These are phyloP conservation scores for Stramenopiles sp. DNA, from an alignment of 352 stramenopile species.

Conservation along the genomic window DNA sequence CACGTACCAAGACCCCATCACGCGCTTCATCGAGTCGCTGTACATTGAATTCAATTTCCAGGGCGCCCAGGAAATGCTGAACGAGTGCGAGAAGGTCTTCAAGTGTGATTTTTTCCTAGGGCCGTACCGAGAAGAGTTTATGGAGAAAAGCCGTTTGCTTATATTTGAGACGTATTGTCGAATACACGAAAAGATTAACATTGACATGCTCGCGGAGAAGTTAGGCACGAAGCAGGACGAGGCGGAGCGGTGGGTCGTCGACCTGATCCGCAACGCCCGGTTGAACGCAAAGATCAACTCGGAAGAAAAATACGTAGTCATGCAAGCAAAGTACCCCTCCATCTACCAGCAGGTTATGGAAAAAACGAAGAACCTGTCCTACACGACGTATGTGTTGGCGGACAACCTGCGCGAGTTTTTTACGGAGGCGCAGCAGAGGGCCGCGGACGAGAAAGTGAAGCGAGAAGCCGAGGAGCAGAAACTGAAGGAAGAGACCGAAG, in stretches of 20 bases:
- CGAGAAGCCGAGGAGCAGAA: slow-evolving; percentile 12
- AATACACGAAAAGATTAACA: slow-evolving; percentile 97
- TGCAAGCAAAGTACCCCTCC: slow-evolving; percentile 69
- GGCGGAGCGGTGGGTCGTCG: slow-evolving; percentile 96
- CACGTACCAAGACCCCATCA: slow-evolving; percentile 49
- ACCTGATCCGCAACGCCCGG: slow-evolving; percentile 88
- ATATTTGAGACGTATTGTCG: slow-evolving; percentile 99
- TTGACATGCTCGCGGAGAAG: slow-evolving; percentile 82
- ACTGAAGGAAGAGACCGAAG: slow-evolving; percentile 2
- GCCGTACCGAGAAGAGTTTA: slow-evolving; percentile 78
- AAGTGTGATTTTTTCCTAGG: slow-evolving; percentile 90
- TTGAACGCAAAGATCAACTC: slow-evolving; percentile 96
- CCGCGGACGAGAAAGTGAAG: slow-evolving; percentile 9
- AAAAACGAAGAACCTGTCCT: slow-evolving; percentile 82
- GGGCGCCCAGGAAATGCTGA: slow-evolving; percentile 70
- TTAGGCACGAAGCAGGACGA: slow-evolving; percentile 81
- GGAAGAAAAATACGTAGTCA: slow-evolving; percentile 84
- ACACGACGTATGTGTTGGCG: slow-evolving; percentile 52
- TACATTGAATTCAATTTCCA: slow-evolving; percentile 98
- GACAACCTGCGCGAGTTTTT: slow-evolving; percentile 26
- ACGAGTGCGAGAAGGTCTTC: slow-evolving; percentile 81
- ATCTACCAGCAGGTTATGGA: slow-evolving; percentile 92
- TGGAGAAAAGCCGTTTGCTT: slow-evolving; percentile 86
- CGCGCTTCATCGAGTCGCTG: slow-evolving; percentile 88
- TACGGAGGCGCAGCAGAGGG: neutral